Conservation (phyloP, 495 filamentous ascomycete genomes). For the Xylona heveae region DNA sequence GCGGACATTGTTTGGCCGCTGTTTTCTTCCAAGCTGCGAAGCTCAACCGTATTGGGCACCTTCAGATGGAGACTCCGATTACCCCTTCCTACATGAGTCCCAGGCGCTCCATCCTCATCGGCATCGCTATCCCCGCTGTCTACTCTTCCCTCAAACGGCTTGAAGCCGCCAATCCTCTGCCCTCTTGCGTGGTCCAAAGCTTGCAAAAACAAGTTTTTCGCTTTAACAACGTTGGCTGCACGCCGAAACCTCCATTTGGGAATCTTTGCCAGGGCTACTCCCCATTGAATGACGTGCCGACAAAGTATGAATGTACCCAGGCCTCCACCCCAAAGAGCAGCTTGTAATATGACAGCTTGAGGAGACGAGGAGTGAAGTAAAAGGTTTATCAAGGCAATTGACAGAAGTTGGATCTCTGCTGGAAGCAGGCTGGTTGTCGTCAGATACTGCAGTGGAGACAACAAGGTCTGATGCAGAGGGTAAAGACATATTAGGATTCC, state of each 20-base stretch:
- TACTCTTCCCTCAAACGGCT: not conserved
- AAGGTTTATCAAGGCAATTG: conserved; percentile 63
- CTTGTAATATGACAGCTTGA: conserved; percentile 63
- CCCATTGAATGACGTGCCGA: conserved; percentile 61
- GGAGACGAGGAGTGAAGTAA: conserved; percentile 59
- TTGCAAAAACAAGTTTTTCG: conserved; percentile 27
- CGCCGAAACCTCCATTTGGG: conserved; percentile 78
- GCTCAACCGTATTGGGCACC: not conserved
- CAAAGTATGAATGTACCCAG: conserved; percentile 53
- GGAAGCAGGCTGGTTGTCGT: conserved; percentile 71
- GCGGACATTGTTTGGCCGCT: conserved; percentile 1
- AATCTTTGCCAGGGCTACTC: conserved; percentile 64
- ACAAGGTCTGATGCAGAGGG: conserved; percentile 70
- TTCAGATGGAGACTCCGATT: not conserved
- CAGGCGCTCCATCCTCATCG: conserved; percentile 1
- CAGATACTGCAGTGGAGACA: conserved; percentile 48
- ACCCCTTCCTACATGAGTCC: not conserved
- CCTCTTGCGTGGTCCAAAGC: conserved; percentile 20
- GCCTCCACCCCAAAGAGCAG: conserved; percentile 74
- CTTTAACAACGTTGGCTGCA: conserved; percentile 21
- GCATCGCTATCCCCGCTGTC: not conserved
- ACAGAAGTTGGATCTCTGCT: conserved; percentile 74
- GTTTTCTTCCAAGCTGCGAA: not conserved
- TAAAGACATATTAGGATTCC: conserved; percentile 53
- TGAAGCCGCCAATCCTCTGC: conserved; percentile 2